Evolutionary conservation across 139 green algal species (phyloP), one percentile per base, ranked within the genome.

Genomic region (Chlamydomonas sphaeroides): DNA sequence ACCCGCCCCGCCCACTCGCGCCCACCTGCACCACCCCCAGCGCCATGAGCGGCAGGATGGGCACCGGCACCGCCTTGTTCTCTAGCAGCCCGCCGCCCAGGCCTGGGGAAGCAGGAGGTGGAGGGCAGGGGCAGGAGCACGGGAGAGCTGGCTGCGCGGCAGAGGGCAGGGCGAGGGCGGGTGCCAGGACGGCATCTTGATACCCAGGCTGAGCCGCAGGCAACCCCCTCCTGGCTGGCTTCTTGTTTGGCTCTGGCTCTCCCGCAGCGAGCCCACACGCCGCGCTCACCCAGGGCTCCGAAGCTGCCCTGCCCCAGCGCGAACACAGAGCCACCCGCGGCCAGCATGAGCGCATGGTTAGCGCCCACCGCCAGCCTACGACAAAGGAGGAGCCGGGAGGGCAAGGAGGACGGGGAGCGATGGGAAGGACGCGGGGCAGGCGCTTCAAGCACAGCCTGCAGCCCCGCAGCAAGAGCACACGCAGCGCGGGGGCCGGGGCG

Each of bases 261-360:
- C n/a, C n/a, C n/a, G n/a, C n/a, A n/a, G n/a, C n/a, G n/a, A n/a
- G n/a, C n/a, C n/a, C n/a, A n/a, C n/a, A n/a, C 32, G 32, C 25
- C 25, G n/a, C 45, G 3, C 71, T 68, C 71, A 57, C 92, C 89
- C 67, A 97, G 82, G 8, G 75, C 86, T 4, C 93, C 92, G 76
- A 92, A 96, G 33, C 68, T 91, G 38, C 89, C 93, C 65, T 92
- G 79, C 14, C 93, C 93, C 65, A 80, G 92, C 11, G 88, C 87
- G 72, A 90, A 93, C 23, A 94, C 88, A 14, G 86, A 61, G 30
- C 93, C 93, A 15, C 57, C 78, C 67, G 53, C 85, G 30, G 81
- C 88, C 23, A 96, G 88, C 36, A 85, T 83, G 23, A 96, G 73
- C 30, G 85, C 90, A 88, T 95, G 89, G 53, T 45, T 68, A 21